These are phyloP conservation scores for Mucor velutinosus DNA, from an alignment of 371 early-diverging fungal species.

Conservation along the genomic window DNA sequence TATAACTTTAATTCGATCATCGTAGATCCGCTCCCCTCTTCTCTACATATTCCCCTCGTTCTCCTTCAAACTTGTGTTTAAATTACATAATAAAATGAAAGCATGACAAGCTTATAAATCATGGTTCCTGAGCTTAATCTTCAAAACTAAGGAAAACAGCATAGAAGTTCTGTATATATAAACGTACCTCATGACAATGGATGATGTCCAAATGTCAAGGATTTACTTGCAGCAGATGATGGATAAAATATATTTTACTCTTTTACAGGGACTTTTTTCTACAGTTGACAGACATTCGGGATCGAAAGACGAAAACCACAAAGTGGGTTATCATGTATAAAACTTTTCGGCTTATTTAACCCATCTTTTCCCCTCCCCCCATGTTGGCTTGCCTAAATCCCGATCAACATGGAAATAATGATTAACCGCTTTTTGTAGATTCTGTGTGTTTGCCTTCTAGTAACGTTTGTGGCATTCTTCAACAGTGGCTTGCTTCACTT, in stretches of 20 bases:
- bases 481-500: not conserved
- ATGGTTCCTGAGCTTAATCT: not conserved
- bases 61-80: not conserved
- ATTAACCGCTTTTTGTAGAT: not conserved
- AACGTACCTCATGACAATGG: not conserved
- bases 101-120: not conserved
- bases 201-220: not conserved
- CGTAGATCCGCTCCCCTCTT: not conserved
- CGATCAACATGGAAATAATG: not conserved
- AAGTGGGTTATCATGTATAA: not conserved
- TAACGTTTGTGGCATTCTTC: not conserved
- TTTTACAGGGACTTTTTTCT: not conserved
- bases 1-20: not conserved
- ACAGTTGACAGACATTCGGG: not conserved
- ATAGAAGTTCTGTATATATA: not conserved
- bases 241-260: not conserved
- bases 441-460: not conserved
- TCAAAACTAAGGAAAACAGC: not conserved
- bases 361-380: not conserved
- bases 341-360: not conserved
- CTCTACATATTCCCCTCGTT: not conserved
- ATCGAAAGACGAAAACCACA: not conserved
- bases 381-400: not conserved
- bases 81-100: not conserved
- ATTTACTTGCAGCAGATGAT: not conserved